Conservation (phyloP, 768 basidiomycete genomes). For the Termitomyces sp. region DNA sequence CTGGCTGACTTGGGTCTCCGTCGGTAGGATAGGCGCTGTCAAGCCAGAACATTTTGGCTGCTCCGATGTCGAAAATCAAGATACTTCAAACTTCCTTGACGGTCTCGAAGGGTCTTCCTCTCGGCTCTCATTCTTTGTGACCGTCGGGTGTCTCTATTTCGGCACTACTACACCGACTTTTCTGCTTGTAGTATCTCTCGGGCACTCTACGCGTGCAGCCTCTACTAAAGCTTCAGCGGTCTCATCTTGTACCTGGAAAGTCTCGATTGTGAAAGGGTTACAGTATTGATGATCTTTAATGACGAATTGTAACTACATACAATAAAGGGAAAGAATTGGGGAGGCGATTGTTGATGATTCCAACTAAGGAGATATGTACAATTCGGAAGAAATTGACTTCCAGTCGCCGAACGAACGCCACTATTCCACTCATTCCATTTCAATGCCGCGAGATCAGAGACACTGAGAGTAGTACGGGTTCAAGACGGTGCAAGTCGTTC, state of each 20-base stretch:
- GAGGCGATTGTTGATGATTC: neutral
- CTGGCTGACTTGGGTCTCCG: neutral
- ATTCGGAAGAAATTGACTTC: neutral
- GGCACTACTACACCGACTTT: too few relatives aligned
- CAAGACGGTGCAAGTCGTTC: conserved; percentile 22
- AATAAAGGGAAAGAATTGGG: neutral
- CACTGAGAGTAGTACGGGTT: conserved; percentile 33
- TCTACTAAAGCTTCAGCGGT: neutral
- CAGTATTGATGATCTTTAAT: neutral
- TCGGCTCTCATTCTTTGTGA: too few relatives aligned
- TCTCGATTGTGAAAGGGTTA: neutral
- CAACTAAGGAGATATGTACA: neutral
- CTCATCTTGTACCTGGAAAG: neutral
- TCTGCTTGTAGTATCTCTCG: too few relatives aligned
- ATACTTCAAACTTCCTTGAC: too few relatives aligned
- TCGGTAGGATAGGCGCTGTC: conserved; percentile 27
- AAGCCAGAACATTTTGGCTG: conserved; percentile 25
- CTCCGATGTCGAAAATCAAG: neutral
- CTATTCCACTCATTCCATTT: neutral
- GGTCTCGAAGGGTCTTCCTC: too few relatives aligned
- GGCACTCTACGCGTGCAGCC: too few relatives aligned
- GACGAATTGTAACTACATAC: neutral
- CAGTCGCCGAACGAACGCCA: neutral
- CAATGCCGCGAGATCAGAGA: conserved; percentile 12
- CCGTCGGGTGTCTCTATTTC: too few relatives aligned